Conservation (phyloP, 2,329 filamentous ascomycete genomes). For the Phialemonium atrogriseum region DNA sequence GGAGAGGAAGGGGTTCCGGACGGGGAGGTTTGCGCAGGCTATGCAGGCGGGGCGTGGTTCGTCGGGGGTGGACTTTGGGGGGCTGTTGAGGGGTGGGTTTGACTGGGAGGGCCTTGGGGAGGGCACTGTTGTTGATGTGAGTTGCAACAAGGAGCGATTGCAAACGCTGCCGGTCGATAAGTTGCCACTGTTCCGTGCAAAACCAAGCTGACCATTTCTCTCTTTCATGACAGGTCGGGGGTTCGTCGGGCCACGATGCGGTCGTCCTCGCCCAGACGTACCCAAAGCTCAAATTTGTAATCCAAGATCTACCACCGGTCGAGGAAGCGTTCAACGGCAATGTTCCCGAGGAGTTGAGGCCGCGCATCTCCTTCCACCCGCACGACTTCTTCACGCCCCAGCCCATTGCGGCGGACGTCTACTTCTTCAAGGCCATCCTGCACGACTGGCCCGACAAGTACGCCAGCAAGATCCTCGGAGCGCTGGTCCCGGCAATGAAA, state of each 20-base stretch:
- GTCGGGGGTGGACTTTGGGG: too few species aligned
- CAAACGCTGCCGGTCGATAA: too few species aligned
- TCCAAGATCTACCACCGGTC: slow-evolving; percentile 15
- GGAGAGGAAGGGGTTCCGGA: too few species aligned
- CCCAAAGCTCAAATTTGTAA: slow-evolving; percentile 15
- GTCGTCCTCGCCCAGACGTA: slow-evolving; percentile 14
- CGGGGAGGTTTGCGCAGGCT: too few species aligned
- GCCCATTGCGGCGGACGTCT: slow-evolving; percentile 15
- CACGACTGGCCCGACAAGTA: slow-evolving; percentile 26
- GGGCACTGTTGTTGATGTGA: slow-evolving; percentile 17
- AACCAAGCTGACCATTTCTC: not conserved
- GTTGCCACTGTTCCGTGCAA: slow-evolving; percentile 3
- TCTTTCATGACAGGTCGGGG: slow-evolving; percentile 8
- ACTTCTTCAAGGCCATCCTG: slow-evolving; percentile 24
- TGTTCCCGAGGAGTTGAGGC: slow-evolving; percentile 11
- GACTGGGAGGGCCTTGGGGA: slow-evolving; percentile 16
- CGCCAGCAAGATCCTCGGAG: slow-evolving; percentile 20
- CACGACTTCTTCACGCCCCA: slow-evolving; percentile 22
- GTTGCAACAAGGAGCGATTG: too few species aligned
- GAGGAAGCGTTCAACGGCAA: slow-evolving; percentile 13
- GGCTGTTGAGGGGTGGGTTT: too few species aligned
- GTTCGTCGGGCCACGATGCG: slow-evolving; percentile 10
- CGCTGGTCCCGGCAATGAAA: slow-evolving; percentile 20
- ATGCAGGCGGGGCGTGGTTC: too few species aligned
- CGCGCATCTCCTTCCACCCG: slow-evolving; percentile 13